Conservation (phyloP, 2,329 filamentous ascomycete genomes). For the Torrubiella hemipterigena region DNA sequence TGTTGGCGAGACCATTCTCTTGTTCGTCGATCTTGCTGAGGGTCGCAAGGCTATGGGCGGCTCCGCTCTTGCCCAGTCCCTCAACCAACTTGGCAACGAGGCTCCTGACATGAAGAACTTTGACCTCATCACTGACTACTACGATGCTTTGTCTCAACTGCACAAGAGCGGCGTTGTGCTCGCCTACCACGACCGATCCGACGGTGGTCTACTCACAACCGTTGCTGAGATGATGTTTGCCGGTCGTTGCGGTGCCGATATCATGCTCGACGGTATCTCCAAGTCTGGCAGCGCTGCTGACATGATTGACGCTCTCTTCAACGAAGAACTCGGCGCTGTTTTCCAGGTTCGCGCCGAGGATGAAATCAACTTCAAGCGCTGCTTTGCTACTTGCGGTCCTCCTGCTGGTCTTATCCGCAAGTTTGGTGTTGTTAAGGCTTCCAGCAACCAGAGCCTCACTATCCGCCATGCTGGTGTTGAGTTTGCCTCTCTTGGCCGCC, state of each 20-base stretch:
- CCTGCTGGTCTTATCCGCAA: slow-evolving; percentile 71
- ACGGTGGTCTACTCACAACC: slow-evolving; percentile 84
- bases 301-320: slow-evolving; percentile 75
- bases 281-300: slow-evolving; percentile 49
- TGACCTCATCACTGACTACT: slow-evolving; percentile 76
- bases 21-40: slow-evolving; percentile 82
- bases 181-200: slow-evolving; percentile 89
- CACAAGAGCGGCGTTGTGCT: slow-evolving; percentile 56
- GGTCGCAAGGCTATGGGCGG: slow-evolving; percentile 77
- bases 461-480: slow-evolving; percentile 60
- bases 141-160: slow-evolving; percentile 65
- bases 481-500: slow-evolving; percentile 57
- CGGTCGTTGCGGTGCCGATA: slow-evolving; percentile 75
- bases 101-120: slow-evolving; percentile 77
- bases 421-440: slow-evolving; percentile 64
- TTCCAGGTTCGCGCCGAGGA: slow-evolving; percentile 87
- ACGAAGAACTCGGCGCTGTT: slow-evolving; percentile 88
- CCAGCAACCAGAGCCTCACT: slow-evolving; percentile 61
- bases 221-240: slow-evolving; percentile 98
- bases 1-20: slow-evolving; percentile 75
- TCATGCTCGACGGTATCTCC: slow-evolving; percentile 66
- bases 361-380: slow-evolving; percentile 74
- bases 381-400: slow-evolving; percentile 82
- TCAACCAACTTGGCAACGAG: slow-evolving; percentile 74
- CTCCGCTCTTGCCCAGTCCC: slow-evolving; percentile 81